These are phyloP conservation scores for Hydrangea macrophylla DNA, from an alignment of 148 eudicot species.

Conservation along the genomic window DNA sequence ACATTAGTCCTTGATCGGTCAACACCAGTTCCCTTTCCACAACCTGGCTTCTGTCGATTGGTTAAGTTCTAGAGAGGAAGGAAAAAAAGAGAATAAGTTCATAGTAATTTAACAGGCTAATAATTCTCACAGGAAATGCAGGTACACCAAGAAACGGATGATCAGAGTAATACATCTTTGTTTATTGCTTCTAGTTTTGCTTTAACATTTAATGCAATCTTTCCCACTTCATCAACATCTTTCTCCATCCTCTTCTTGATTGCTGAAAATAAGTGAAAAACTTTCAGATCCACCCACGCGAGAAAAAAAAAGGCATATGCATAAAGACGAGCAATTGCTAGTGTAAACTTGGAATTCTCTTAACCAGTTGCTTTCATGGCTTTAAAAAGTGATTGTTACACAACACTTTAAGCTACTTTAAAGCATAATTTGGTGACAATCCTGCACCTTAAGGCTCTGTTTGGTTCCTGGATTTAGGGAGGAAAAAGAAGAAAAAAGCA, in stretches of 20 bases:
- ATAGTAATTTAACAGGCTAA: too few relatives aligned
- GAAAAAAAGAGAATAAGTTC: neutral
- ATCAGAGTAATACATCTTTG: slow-evolving; percentile 35
- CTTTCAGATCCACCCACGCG: slow-evolving; percentile 3
- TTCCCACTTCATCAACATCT: slow-evolving; percentile 54
- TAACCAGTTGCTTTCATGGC: too few relatives aligned
- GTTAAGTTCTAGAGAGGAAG: slow-evolving; percentile 41
- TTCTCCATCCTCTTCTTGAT: slow-evolving; percentile 64
- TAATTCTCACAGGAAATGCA: neutral
- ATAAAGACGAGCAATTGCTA: too few relatives aligned
- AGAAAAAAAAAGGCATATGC: too few relatives aligned
- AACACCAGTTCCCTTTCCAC: slow-evolving; percentile 53
- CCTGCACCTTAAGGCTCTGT: too few relatives aligned
- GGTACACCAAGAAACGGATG: slow-evolving; percentile 1
- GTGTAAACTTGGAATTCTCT: too few relatives aligned
- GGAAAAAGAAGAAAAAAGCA: too few relatives aligned
- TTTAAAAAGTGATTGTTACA: too few relatives aligned
- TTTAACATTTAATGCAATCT: slow-evolving; percentile 53
- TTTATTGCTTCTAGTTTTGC: slow-evolving; percentile 40
- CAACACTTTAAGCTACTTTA: too few relatives aligned
- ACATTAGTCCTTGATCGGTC: slow-evolving; percentile 53
- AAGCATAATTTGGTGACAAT: too few relatives aligned
- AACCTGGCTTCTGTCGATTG: slow-evolving; percentile 55
- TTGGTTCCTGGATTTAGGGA: too few relatives aligned
- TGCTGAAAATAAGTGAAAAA: slow-evolving; percentile 27